Evolutionary conservation across 768 basidiomycete species (phyloP), one percentile per base, ranked within the genome.

Genomic region (Collybia sordida): DNA sequence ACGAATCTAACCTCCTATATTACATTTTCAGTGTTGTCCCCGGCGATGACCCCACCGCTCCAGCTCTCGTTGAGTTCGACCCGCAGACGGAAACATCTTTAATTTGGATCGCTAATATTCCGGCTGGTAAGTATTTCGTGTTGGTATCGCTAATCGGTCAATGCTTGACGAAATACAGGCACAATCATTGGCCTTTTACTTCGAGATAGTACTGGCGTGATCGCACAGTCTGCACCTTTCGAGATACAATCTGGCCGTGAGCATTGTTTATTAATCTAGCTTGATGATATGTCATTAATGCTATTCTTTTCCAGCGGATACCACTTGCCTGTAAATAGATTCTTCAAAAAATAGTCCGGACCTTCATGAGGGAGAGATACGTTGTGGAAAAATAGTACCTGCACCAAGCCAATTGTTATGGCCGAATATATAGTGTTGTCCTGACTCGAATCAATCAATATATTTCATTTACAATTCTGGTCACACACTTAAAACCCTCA

Each of bases 21-120:
- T n/a, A n/a, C 21, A 21, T 48, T 19, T 27, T 27, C 46, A 90
- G 88, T 59, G 62, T 91, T 49, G 70, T 77, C 52, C 73, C 79
- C 42, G 85, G 83, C 38, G 56, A 57, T 22, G 55, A 75, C 17
- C 79, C 84, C 43, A 46, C 23, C 37, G 78, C 68, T 12, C 24
- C 69, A 17, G 62, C 83, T 37, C 43, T 89, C 47, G 60, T 75
- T 42, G 66, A 72, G 58, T 75, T 88, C 55, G 70, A 72, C 27
- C 15, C 56, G 42, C 65, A 70, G 31, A 65, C 55, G 4, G 62
- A 64, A 12, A 79, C 65, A 19, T 66, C 71, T 3, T 44, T 75
- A 50, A 81, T 77, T n/a, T 91, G 88, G 88, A 47, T 22, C 0
- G 77, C 74, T 45, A 82, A 84, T 70, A 59, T 76, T 28, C 41